Evolutionary conservation across 257 asterid species (phyloP), one percentile per base, ranked within the genome.

Genomic region (Linaria vulgaris): DNA sequence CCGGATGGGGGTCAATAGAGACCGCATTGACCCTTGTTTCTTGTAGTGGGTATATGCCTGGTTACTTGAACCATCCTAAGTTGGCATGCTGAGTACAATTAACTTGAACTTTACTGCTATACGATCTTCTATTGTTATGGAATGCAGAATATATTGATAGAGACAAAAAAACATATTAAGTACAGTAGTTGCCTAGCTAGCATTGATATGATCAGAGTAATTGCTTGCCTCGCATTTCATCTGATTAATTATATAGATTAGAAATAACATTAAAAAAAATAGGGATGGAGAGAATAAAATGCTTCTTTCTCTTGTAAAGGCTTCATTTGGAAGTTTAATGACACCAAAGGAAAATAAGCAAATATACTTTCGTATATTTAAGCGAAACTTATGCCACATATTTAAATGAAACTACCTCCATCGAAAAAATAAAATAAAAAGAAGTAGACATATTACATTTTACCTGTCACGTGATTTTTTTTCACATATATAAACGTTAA

Each of bases 201-300:
- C 25, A 39, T 65, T 63, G 23, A 6, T 27, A 2, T 27, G 34
- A n/a, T n/a, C n/a, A 27, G 34, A 27, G 6, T 27, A 27, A 27
- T 27, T 27, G 34, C 34, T 27, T 27, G 34, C 34, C 34, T 27
- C 3, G 34, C 34, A 3, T 27, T 27, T 6, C 34, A 27, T 27
- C 27, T 34, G 71, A 38, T 54, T 69, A 43, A 30, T 9, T 12
- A 20, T 57, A 34, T 49, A 27, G 49, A 48, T 34, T 21, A 17
- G 31, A 61, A 46, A 52, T 27, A 27, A 27, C 63, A 53, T 60
- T 55, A 45, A 61, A 54, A 58, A 54, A 47, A 34, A 60, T 43
- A 34, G 69, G 53, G 69, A 23, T 61, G 73, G 61, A 27, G 61
- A 27, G 73, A 73, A 73, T 73, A 73, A 73, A 72, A 56, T 67